Base-by-base conservation (phyloP, 768 basidiomycete genomes). In the Hygrophorus pudorinus region DNA sequence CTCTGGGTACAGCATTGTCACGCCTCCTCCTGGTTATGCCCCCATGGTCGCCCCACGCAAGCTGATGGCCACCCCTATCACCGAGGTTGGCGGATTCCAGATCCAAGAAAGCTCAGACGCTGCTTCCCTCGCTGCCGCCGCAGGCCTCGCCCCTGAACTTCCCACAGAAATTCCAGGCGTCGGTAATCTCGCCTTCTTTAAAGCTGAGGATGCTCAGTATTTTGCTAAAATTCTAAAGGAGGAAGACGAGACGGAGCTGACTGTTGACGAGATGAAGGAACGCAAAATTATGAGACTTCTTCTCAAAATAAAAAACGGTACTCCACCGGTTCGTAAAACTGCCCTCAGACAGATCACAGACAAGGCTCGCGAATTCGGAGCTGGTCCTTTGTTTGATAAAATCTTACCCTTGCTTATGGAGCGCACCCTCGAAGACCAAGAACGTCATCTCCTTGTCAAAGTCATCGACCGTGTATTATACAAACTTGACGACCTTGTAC, bases 301-400 rank as follows among this genome's bases (percentile, higher is more conserved):
- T 42, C 75, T 99, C 54, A 98, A 98, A 67, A 98, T 99, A 67
- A 98, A 99, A 73, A 99, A 98, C 59, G 96, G 96, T 39, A 98
- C 94, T 2, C 96, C 96, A 20, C 94, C 96, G 9, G 92, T 97
- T 47, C 84, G 96, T 46, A 99, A 99, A 65, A 91, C 94, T 1
- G 96, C 96, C 10, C 79, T 98, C 30, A 79, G 94, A 41, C 94
- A 98, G 59, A 98, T 99, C 56, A 98, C 96, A 12, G 96, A 99
- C 73, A 96, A 97, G 61, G 96, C 96, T 49, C 84, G 96, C 52
- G 92, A 99, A 56, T 97, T 98, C 47, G 94, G 96, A 41, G 93
- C 96, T 29, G 96, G 93, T 20, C 96, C 96, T 13, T 72, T 98
- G 5, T 99, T 98, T 63, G 96, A 99, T 68, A 99, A 99, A 64